Base-by-base conservation (phyloP, 129 eudicot species). In the Scalesia atractyloides region DNA sequence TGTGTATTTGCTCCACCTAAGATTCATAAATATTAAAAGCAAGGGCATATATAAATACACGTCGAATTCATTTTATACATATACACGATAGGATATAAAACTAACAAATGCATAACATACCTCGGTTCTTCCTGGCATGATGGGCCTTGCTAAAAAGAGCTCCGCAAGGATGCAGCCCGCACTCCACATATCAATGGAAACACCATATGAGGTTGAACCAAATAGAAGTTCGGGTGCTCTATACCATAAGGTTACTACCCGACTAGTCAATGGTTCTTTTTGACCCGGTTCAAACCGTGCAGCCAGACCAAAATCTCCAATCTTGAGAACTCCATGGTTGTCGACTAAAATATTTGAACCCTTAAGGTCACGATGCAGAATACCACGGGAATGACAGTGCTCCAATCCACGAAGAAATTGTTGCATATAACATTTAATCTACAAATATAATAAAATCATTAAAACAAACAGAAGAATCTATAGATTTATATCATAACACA, bases 71-170 rank as follows among this genome's bases (percentile, higher is more conserved):
- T 24, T 24, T 24, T 24, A 24, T 24, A 24, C 30, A 3, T 2
- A 24, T 24, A 24, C 30, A 24, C 30, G 30, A 24, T 24, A 24
- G 15, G 51, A 57, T n/a, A 72, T 16, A 44, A 33, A 69, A 47
- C 61, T 16, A 59, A 57, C 15, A 48, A 26, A 46, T 34, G 17
- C 39, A 36, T 48, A 59, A 36, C 9, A 51, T 74, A 89, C 98
- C 98, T 93, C 98, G 8, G 98, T 93, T 81, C 98, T 86, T 86
- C 97, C 98, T 13, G 96, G 95, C 92, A 93, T 84, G 70, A 93
- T 90, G 49, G 97, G 97, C 82, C 88, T 90, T 57, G 96, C 97
- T 18, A 82, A 73, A 87, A 80, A 87, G 43, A 93, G 71, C 81
- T 93, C 98, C 37, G 98, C 98, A 43, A 93, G 84, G 63, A 93